Base-by-base conservation (phyloP, 768 basidiomycete genomes). In the Lactarius hatsudake region DNA sequence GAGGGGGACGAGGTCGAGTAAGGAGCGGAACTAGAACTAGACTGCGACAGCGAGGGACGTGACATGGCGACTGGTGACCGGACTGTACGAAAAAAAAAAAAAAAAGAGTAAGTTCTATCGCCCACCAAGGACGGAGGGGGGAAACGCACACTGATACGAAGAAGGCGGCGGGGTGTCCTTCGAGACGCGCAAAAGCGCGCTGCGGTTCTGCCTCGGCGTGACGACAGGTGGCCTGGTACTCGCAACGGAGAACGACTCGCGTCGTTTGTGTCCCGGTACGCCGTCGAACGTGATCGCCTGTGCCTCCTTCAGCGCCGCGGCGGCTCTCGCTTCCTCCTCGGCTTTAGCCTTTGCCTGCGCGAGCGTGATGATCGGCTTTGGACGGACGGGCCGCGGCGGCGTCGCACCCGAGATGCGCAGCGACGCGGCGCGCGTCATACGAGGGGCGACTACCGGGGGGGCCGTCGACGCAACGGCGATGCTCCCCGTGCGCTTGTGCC, bases 241-340 rank as follows among this genome's bases (percentile, higher is more conserved):
- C 20, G 87, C 82, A 10, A 94, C 93, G 7, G 85, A 75, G 68
- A 94, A 87, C 17, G 84, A 85, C 73, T 91, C 90, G 32, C 88
- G 79, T 63, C 92, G 81, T 77, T 94, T 94, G 73, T 94, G 92
- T 0, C 92, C 92, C 6, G 93, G 92, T 3, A 94, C 87, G 40
- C 91, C 91, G 0, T 89, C 88, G 71, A 93, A 94, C 0, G 82
- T 85, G 60, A 26, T 61, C 10, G 59, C 56, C 36, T 63, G 62
- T 8, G 64, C 65, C 38, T 75, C 75, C 75, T 81, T 83, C 48
- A 73, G 76, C 67, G 72, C 72, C 66, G 75, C 71, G 72, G 65
- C 68, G 7, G 62, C 43, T n/a, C 59, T 72, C 32, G 76, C 72
- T 23, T 67, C 54, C 42, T 74, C 71, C 55, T 74, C 73, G 18